phyloP scores from a whole-genome alignment of 371 early-diverging fungal genomes.

The Rhizopus sp. region DNA sequence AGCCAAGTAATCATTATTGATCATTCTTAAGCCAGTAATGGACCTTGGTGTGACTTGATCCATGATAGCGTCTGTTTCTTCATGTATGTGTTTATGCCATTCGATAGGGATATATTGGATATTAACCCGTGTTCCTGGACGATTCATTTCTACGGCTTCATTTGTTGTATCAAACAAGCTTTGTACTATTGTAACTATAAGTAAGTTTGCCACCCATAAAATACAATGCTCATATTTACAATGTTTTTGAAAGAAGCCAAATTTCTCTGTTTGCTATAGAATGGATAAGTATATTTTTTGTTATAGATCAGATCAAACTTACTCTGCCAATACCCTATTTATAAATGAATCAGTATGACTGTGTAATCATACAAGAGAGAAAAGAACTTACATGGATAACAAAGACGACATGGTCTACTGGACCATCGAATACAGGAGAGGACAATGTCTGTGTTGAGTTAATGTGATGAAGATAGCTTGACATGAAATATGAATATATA shows the following conservation, averaged over 20 bases:
- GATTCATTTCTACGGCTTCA: slow-evolving; percentile 49
- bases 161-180: slow-evolving; percentile 52
- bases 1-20: slow-evolving; percentile 69
- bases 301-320: slow-evolving; percentile 5
- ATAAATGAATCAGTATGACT: background rate
- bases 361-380: background rate
- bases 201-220: background rate
- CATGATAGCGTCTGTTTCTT: slow-evolving; percentile 42
- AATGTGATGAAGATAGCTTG: background rate
- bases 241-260: slow-evolving; percentile 59
- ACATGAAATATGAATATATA: background rate
- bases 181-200: slow-evolving; percentile 31
- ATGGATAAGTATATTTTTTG: background rate
- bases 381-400: slow-evolving; percentile 56
- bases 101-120: slow-evolving; percentile 58
- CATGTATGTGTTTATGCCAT: slow-evolving; percentile 55
- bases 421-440: slow-evolving; percentile 16
- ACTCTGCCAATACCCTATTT: slow-evolving; percentile 66
- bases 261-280: slow-evolving; percentile 53
- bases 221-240: slow-evolving; percentile 25
- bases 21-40: slow-evolving; percentile 56
- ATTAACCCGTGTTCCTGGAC: slow-evolving; percentile 36
- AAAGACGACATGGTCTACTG: slow-evolving; percentile 51
- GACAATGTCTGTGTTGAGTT: background rate
- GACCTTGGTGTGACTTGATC: slow-evolving; percentile 60